phyloP scores from a whole-genome alignment of 1,139 yeast species.

The Geotrichum reessii region DNA sequence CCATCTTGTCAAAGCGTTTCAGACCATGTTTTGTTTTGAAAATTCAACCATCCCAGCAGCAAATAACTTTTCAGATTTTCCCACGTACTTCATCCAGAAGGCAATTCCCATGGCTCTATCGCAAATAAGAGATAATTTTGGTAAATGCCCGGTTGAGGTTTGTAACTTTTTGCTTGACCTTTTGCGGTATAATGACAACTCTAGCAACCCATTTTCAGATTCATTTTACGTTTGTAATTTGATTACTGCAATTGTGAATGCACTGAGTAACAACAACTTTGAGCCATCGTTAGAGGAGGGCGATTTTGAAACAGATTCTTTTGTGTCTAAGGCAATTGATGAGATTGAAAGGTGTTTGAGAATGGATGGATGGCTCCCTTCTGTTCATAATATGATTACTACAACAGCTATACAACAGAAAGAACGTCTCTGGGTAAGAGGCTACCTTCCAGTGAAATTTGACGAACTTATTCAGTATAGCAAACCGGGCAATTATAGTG shows the following conservation, averaged over 20 bases:
- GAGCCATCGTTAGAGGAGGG: conserved; percentile 18
- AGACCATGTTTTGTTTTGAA: conserved; percentile 65
- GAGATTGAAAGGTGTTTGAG: conserved; percentile 72
- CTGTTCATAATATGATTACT: conserved; percentile 57
- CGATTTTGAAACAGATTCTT: conserved; percentile 34
- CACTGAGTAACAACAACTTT: conserved; percentile 34
- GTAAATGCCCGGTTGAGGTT: conserved; percentile 61
- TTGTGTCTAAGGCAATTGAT: conserved; percentile 44
- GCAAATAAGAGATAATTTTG: conserved; percentile 53
- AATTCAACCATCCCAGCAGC: conserved; percentile 63
- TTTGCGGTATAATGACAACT: conserved; percentile 78
- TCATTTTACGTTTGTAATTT: conserved; percentile 58
- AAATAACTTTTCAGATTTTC: conserved; percentile 69
- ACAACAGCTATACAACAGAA: conserved; percentile 54
- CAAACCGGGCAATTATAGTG: conserved; percentile 43
- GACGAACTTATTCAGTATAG: conserved; percentile 50
- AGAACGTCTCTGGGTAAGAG: conserved; percentile 53
- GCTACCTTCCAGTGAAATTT: conserved; percentile 49
- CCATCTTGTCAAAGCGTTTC: conserved; percentile 68
- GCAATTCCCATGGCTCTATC: conserved; percentile 63
- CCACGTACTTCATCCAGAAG: conserved; percentile 62
- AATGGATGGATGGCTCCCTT: conserved; percentile 83
- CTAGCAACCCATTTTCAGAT: conserved; percentile 73
- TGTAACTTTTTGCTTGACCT: conserved; percentile 62
- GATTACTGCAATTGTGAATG: conserved; percentile 50